Evolutionary conservation across 2,329 filamentous ascomycete genomes (phyloP).

Genomic region (Cyanodermella asteris): DNA sequence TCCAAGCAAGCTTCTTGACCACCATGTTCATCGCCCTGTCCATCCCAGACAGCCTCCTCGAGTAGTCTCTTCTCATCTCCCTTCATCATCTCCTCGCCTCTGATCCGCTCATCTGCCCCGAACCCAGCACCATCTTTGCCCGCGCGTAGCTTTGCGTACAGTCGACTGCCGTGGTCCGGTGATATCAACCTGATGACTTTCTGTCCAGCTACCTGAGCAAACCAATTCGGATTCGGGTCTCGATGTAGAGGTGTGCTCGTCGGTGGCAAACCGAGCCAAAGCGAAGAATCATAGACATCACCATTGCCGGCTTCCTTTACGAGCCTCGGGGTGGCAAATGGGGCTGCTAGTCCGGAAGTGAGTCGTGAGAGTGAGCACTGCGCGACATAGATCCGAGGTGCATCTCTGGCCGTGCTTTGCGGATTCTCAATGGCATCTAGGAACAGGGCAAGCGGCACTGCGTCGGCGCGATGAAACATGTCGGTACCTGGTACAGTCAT

Average conservation of each 20-base stretch:
- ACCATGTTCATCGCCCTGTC: slow-evolving; percentile 10
- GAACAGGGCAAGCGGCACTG: no score
- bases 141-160: slow-evolving; percentile 37
- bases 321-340: slow-evolving; percentile 41
- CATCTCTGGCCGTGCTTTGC: no score
- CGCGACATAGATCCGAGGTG: no score
- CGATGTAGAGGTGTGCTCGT: slow-evolving; percentile 81
- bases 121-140: slow-evolving; percentile 15
- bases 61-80: slow-evolving; percentile 47
- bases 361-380: no score
- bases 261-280: slow-evolving; percentile 74
- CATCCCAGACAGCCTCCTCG: slow-evolving; percentile 48
- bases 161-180: slow-evolving; percentile 36
- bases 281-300: slow-evolving; percentile 66
- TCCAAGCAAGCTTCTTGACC: slow-evolving; percentile 33
- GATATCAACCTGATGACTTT: slow-evolving; percentile 55
- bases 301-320: slow-evolving; percentile 45
- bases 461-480: no score
- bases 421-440: no score
- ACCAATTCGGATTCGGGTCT: slow-evolving; percentile 86
- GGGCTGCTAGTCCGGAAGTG: no score
- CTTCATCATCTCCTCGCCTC: slow-evolving; percentile 80
- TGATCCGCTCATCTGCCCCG: slow-evolving; percentile 27
- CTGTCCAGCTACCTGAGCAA: slow-evolving; percentile 54
- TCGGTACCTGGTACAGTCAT: no score